These are phyloP conservation scores for Aspergillus fischeri DNA, from an alignment of 2,329 filamentous ascomycete species.

Conservation along the genomic window DNA sequence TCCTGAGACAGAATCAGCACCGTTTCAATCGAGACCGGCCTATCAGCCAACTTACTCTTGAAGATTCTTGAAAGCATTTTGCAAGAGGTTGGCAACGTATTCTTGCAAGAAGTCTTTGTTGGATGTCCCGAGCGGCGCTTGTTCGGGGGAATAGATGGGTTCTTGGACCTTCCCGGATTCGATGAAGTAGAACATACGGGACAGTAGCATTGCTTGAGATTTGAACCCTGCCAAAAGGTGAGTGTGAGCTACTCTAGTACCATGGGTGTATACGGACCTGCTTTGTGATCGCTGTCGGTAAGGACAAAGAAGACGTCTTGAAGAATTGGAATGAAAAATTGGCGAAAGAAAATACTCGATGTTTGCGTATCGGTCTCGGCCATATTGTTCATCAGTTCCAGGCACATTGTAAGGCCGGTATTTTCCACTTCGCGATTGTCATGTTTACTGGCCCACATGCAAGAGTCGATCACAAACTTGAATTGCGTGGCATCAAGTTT, in stretches of 20 bases:
- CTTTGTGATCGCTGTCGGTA: slow-evolving; percentile 97
- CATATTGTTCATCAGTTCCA: slow-evolving; percentile 96
- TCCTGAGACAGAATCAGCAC: slow-evolving; percentile 50
- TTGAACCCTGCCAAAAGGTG: slow-evolving; percentile 65
- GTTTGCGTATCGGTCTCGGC: slow-evolving; percentile 83
- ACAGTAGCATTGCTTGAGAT: slow-evolving; percentile 88
- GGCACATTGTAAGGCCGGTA: slow-evolving; percentile 94
- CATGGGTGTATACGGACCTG: slow-evolving; percentile 47
- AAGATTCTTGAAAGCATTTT: slow-evolving; percentile 89
- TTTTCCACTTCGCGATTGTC: slow-evolving; percentile 97
- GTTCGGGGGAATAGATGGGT: slow-evolving; percentile 80
- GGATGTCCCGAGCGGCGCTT: slow-evolving; percentile 74
- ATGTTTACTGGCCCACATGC: slow-evolving; percentile 99
- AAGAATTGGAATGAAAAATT: slow-evolving; percentile 91
- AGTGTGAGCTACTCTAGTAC: not conserved
- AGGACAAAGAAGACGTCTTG: slow-evolving; percentile 98
- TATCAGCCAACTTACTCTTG: slow-evolving; percentile 63
- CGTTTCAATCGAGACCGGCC: not conserved
- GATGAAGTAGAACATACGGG: slow-evolving; percentile 96
- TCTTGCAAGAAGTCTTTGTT: slow-evolving; percentile 89
- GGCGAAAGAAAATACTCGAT: slow-evolving; percentile 93
- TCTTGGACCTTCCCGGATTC: slow-evolving; percentile 84
- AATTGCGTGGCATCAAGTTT: slow-evolving; percentile 95
- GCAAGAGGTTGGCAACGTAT: slow-evolving; percentile 79
- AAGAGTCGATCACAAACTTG: slow-evolving; percentile 99